Evolutionary conservation across 2,329 filamentous ascomycete genomes (phyloP).

Genomic region (Monosporascus ibericus): DNA sequence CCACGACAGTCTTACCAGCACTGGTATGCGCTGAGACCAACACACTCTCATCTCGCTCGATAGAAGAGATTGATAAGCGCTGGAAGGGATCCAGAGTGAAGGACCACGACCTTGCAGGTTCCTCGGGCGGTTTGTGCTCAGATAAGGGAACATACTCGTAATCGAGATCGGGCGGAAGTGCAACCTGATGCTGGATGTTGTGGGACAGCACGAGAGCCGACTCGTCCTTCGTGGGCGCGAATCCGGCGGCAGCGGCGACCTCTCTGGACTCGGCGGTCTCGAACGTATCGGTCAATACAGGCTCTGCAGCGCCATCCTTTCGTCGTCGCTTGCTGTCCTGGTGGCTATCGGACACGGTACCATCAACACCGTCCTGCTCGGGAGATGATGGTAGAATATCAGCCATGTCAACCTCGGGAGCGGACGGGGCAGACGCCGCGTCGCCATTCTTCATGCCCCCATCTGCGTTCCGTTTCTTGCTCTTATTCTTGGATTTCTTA

Average conservation of each 20-base stretch:
- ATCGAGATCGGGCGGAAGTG: slow-evolving; percentile 85
- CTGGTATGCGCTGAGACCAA: slow-evolving; percentile 95
- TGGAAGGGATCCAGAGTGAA: slow-evolving; percentile 98
- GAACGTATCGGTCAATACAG: slow-evolving; percentile 87
- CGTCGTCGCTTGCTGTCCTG: slow-evolving; percentile 57
- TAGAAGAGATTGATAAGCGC: slow-evolving; percentile 87
- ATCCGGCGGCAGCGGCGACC: slow-evolving; percentile 71
- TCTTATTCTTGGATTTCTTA: slow-evolving; percentile 43
- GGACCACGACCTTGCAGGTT: slow-evolving; percentile 75
- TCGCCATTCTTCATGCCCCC: slow-evolving; percentile 60
- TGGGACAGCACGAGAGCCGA: slow-evolving; percentile 79
- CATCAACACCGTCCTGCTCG: slow-evolving; percentile 28
- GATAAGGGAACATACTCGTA: slow-evolving; percentile 95
- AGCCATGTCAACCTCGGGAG: slow-evolving; percentile 23
- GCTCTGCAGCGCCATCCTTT: slow-evolving; percentile 61
- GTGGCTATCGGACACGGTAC: slow-evolving; percentile 35
- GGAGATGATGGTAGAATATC: slow-evolving; percentile 29
- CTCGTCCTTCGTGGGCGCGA: slow-evolving; percentile 51
- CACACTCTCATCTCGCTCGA: slow-evolving; percentile 93
- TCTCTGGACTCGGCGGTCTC: slow-evolving; percentile 92
- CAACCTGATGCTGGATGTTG: slow-evolving; percentile 97
- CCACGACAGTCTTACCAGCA: slow-evolving; percentile 96
- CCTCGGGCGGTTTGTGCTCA: slow-evolving; percentile 82
- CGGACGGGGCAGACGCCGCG: slow-evolving; percentile 27
- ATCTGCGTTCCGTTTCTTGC: slow-evolving; percentile 82